Conservation (phyloP, 2,329 filamentous ascomycete genomes). For the Arthrinium puccinioides region DNA sequence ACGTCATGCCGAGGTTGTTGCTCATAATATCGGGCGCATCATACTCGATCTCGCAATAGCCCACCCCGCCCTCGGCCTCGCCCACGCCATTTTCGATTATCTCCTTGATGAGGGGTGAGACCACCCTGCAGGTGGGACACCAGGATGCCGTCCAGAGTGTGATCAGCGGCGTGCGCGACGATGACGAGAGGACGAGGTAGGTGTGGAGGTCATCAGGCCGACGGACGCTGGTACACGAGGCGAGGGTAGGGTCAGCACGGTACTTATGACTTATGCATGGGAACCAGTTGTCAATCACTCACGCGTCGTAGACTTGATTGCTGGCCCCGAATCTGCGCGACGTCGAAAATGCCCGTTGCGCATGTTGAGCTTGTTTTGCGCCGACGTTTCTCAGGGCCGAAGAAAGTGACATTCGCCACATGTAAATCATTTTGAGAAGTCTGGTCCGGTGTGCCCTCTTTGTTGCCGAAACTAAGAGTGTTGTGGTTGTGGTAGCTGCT, state of each 20-base stretch:
- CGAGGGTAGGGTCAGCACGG: background rate
- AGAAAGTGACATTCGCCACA: no score
- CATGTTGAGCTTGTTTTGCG: background rate
- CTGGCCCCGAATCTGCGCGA: slow-evolving; percentile 16
- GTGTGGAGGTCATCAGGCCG: slow-evolving; percentile 46
- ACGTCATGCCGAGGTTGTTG: slow-evolving; percentile 39
- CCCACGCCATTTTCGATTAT: slow-evolving; percentile 45
- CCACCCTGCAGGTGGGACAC: slow-evolving; percentile 45
- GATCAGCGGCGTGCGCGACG: slow-evolving; percentile 46
- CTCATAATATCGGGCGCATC: slow-evolving; percentile 51
- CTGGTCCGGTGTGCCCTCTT: no score
- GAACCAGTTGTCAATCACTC: slow-evolving; percentile 14
- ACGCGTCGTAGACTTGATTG: slow-evolving; percentile 35
- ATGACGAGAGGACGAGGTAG: slow-evolving; percentile 47
- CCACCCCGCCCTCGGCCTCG: slow-evolving; percentile 48
- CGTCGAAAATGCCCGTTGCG: slow-evolving; percentile 18
- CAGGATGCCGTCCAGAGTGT: slow-evolving; percentile 55
- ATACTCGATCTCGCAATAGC: slow-evolving; percentile 46
- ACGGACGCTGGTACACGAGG: slow-evolving; percentile 38
- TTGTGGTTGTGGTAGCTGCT: no score
- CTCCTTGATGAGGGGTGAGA: slow-evolving; percentile 40
- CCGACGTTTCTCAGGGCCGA: slow-evolving; percentile 4
- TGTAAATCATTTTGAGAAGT: no score
- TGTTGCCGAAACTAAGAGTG: no score
- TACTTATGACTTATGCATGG: background rate